These are phyloP conservation scores for Punica granatum DNA, from an alignment of 345 rosid species.

Conservation along the genomic window DNA sequence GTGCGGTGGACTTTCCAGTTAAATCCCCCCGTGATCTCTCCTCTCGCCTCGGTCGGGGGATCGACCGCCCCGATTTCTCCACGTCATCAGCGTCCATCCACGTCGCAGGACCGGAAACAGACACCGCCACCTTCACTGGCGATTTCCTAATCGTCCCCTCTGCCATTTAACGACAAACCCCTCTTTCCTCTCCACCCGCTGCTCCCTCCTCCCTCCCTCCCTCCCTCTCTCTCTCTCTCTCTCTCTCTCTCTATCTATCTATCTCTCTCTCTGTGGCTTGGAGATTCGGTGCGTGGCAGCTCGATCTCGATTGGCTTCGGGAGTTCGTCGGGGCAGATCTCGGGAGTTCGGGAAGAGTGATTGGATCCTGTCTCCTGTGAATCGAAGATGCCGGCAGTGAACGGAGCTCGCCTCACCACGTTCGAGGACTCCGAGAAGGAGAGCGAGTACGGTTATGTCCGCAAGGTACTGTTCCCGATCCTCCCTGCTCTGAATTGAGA, in stretches of 20 bases:
- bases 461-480: conserved; percentile 48
- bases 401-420: conserved; percentile 82
- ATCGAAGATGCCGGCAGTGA: conserved; percentile 63
- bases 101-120: neutral
- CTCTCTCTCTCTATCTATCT: conserved; percentile 19
- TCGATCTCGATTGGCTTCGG: neutral
- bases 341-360: neutral
- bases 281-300: neutral
- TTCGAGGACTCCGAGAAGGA: conserved; percentile 95
- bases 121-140: conserved; percentile 1
- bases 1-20: neutral
- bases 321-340: neutral
- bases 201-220: conserved; percentile 16
- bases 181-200: conserved; percentile 8
- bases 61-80: neutral
- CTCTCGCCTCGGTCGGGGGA: neutral
- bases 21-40: neutral
- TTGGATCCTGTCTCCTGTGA: neutral
- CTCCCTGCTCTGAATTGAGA: neutral
- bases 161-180: conserved; percentile 21
- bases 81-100: neutral
- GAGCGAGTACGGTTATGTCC: conserved; percentile 98
- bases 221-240: conserved; percentile 24
- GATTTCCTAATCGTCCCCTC: conserved; percentile 5
- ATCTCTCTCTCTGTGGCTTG: neutral